Conservation (phyloP, 2,329 filamentous ascomycete species). For the Alternaria sp. region DNA sequence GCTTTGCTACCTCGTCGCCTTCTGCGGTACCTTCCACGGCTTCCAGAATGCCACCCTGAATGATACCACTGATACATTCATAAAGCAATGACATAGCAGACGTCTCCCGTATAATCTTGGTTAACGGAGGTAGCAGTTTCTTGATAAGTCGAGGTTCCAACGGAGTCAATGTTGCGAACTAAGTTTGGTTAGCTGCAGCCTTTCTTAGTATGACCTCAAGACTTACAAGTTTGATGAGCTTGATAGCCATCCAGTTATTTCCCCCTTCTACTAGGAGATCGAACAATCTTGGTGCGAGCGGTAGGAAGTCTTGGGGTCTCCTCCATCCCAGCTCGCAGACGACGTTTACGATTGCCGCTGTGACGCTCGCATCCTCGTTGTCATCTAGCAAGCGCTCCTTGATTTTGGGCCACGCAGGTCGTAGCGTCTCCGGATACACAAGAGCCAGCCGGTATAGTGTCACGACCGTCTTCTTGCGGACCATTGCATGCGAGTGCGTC, state of each 20-base stretch:
- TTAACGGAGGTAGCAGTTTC: conserved; percentile 89
- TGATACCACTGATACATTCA: conserved; percentile 98
- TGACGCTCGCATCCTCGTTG: conserved; percentile 89
- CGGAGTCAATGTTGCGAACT: conserved; percentile 95
- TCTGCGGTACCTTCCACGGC: conserved; percentile 81
- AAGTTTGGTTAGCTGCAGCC: conserved; percentile 21
- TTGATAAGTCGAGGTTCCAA: conserved; percentile 89
- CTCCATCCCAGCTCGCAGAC: conserved; percentile 96
- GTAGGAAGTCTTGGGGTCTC: conserved; percentile 90
- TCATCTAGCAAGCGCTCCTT: conserved; percentile 93
- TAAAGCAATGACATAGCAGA: conserved; percentile 98
- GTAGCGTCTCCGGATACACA: conserved; percentile 94
- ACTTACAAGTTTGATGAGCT: conserved; percentile 92
- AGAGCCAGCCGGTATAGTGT: conserved; percentile 92
- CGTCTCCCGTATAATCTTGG: conserved; percentile 91
- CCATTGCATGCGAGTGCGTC: conserved; percentile 82
- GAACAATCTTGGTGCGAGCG: conserved; percentile 89
- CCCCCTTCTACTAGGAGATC: conserved; percentile 89
- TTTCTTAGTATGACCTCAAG: neutral
- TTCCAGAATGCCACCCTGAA: conserved; percentile 92
- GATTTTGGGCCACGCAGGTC: conserved; percentile 96
- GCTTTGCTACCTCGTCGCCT: conserved; percentile 87
- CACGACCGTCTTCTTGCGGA: conserved; percentile 95
- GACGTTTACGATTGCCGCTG: conserved; percentile 94
- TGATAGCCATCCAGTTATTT: conserved; percentile 99